Base-by-base conservation (phyloP, 257 asterid species). In the Rhazya stricta region DNA sequence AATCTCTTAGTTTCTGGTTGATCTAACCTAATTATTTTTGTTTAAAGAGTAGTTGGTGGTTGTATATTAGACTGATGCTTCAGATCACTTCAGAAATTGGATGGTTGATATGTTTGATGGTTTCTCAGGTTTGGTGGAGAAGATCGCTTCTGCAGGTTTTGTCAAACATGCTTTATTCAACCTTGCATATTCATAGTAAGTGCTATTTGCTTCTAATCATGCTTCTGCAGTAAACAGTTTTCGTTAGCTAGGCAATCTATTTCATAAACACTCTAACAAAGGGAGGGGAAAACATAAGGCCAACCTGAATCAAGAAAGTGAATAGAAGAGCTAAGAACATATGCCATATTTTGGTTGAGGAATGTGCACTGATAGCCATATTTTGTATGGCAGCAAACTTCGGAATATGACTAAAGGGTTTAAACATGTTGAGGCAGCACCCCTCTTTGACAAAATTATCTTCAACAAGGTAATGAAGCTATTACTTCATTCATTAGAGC, bases 371-470 rank as follows among this genome's bases (percentile, higher is more conserved):
- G 56, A 67, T 13, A 4, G 34, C 41, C 29, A 11, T 46, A 37
- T 68, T 65, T 51, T 69, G 37, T 72, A 82, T 46, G 51, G 84
- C 92, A 90, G 97, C 90, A 92, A 90, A 88, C 60, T 89, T 73
- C 84, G 72, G 39, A 78, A 89, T 86, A 89, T 90, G 96, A 83
- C 74, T 30, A 86, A 80, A 76, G 97, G 96, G 73, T 89, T 82
- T 65, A 92, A 84, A 83, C 97, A 90, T 43, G 67, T 25, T 37
- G 96, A 90, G 30, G 97, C 96, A 77, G 91, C 97, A 66, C 97
- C 97, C 6, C 63, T 48, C 16, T 58, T 87, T 12, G 96, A 92
- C 88, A 90, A 85, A 81, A 83, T 89, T 67, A 80, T 92, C 57
- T 92, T 92, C 89, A 85, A 56, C 73, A 92, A 92, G 95, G 97